A percentile compares a stretch with the other conserved stretches of the same genome.
phyloP scores from a whole-genome alignment of 2,329 filamentous ascomycete species.

The Talaromyces sp. region DNA sequence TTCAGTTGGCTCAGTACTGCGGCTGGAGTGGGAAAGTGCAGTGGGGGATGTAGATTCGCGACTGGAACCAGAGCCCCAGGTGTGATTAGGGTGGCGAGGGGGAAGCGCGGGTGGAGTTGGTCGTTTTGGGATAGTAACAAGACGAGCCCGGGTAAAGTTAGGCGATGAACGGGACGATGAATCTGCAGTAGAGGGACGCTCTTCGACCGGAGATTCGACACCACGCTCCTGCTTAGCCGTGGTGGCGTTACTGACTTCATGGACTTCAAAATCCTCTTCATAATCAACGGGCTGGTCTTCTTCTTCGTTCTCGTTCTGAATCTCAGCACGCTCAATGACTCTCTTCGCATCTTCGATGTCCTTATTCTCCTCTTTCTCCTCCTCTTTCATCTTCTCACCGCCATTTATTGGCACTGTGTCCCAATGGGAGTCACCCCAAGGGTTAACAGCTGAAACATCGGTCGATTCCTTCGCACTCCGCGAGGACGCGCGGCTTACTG shows the following conservation, averaged over 20 bases:
- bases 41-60: constrained; percentile 29
- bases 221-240: constrained; percentile 51
- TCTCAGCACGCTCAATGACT: constrained; percentile 14
- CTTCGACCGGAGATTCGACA: constrained; percentile 23
- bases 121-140: constrained; percentile 84
- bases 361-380: constrained; percentile 1
- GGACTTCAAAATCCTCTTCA: constrained; percentile 38
- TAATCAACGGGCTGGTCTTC: constrained; percentile 19
- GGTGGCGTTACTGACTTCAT: constrained; percentile 58
- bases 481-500: constrained; percentile 39
- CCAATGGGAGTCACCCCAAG: constrained; percentile 31
- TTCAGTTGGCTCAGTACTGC: constrained; percentile 26
- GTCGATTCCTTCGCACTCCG: constrained; percentile 33
- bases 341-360: constrained; percentile 16
- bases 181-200: constrained; percentile 55
- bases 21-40: constrained; percentile 27
- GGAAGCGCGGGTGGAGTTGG: constrained; percentile 73
- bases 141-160: constrained; percentile 72
- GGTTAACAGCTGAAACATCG: constrained; percentile 15
- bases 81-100: constrained; percentile 64
- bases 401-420: constrained; percentile 26
- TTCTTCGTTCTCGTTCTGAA: constrained; percentile 1
- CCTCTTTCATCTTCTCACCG: constrained; percentile 14
- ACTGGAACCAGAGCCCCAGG: constrained; percentile 27
- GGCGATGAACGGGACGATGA: constrained; percentile 66